Base-by-base conservation (phyloP, 768 basidiomycete genomes). In the Melanogaster broomeanus region DNA sequence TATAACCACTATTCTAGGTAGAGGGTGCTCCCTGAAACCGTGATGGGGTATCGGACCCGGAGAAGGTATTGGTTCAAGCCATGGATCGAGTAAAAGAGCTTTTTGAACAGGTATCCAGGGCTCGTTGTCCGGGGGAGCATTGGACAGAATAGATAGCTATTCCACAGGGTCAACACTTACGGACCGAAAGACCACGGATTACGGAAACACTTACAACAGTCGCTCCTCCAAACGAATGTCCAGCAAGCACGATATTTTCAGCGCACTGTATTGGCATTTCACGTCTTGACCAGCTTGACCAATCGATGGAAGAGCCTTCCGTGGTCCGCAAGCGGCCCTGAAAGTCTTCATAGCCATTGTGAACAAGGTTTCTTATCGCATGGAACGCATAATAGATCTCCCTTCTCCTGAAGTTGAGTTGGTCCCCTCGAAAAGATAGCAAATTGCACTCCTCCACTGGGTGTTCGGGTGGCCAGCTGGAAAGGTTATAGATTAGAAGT, bases 51-150 rank as follows among this genome's bases (percentile, higher is more conserved):
- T 51, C 0, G 73, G 84, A 4, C 82, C 84, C 27, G 82, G 87
- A 34, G 74, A 65, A 7, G 84, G 77, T 21, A 91, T 61, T 16
- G 90, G 88, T 49, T 93, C 89, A 8, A 93, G 69, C 91, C 92
- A 93, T 18, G 92, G 92, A 68, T 94, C 92, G 16, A 90, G 77
- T 19, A 87, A 74, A 19, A 93, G 62, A 9, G 78, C 81, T 42
- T 80, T 78, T 6, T 72, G 67, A 44, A 88, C 69, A 0, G 84
- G 85, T 48, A 92, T 73, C 3, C 60, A 63, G 12, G 62, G 40
- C 50, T 77, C 71, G 3, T 66, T 67, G 24, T 65, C 64, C 16
- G 78, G 74, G 6, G 83, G 75, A 22, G 71, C 59, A 3, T 73
- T 75, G 21, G 84, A 82, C 11, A 87, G 70, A 9, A 87, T 63